Conservation (phyloP, 1,139 yeast species). For the Zygoascus sp. region DNA sequence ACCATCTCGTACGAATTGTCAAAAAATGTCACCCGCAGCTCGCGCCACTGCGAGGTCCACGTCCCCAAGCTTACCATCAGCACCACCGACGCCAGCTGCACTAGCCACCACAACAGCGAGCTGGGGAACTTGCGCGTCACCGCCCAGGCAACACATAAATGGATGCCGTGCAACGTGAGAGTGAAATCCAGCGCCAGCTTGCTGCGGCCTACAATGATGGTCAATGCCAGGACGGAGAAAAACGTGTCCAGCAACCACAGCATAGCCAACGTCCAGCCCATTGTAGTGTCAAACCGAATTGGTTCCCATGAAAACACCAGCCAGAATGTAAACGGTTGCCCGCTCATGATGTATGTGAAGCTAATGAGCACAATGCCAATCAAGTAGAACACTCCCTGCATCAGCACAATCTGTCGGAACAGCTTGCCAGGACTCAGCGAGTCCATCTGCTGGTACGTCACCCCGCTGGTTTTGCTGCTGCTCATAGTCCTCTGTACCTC, state of each 20-base stretch:
- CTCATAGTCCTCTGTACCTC: not conserved
- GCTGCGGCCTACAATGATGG: slow-evolving; percentile 84
- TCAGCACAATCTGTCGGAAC: slow-evolving; percentile 36
- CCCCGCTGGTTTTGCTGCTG: not conserved
- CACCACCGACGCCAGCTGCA: slow-evolving; percentile 64
- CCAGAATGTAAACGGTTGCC: slow-evolving; percentile 45
- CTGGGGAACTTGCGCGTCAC: slow-evolving; percentile 64
- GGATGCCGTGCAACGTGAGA: slow-evolving; percentile 76
- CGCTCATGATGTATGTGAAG: slow-evolving; percentile 37
- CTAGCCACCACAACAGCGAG: slow-evolving; percentile 76
- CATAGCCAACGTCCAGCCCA: slow-evolving; percentile 68
- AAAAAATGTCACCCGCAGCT: slow-evolving; percentile 80
- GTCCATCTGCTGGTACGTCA: slow-evolving; percentile 19
- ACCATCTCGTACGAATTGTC: slow-evolving; percentile 45
- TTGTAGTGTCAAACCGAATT: slow-evolving; percentile 67
- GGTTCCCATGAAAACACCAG: slow-evolving; percentile 85
- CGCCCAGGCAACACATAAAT: slow-evolving; percentile 64
- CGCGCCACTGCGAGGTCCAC: slow-evolving; percentile 84
- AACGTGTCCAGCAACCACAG: slow-evolving; percentile 77
- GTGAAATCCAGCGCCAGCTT: slow-evolving; percentile 97
- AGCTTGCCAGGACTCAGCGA: slow-evolving; percentile 38
- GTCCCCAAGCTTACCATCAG: slow-evolving; percentile 76
- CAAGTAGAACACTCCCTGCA: slow-evolving; percentile 37
- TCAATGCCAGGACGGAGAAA: slow-evolving; percentile 64
- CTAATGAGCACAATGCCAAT: slow-evolving; percentile 35